phyloP scores from a whole-genome alignment of 106 monocot genomes.

The Dendrobium nobile region DNA sequence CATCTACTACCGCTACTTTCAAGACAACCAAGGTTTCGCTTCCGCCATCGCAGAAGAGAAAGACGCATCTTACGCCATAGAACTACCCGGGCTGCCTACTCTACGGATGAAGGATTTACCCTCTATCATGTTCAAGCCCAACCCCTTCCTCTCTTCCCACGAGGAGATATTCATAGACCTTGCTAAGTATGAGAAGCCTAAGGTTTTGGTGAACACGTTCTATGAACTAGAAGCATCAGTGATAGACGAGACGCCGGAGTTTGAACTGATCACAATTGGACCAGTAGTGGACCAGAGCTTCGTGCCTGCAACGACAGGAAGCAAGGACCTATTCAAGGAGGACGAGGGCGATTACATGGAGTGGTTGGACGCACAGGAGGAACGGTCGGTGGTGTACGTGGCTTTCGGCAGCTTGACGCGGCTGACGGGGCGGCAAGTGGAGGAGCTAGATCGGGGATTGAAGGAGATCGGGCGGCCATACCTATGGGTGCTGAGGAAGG shows the following conservation, averaged over 20 bases:
- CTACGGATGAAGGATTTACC: neutral
- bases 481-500: slow-evolving; percentile 48
- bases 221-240: neutral
- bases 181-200: neutral
- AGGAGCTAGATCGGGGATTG: slow-evolving; percentile 33
- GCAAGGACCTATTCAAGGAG: too few species aligned
- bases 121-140: neutral
- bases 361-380: slow-evolving; percentile 13
- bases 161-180: neutral
- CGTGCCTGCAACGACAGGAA: too few species aligned
- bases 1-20: slow-evolving; percentile 32
- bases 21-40: slow-evolving; percentile 5
- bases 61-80: neutral
- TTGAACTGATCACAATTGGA: neutral
- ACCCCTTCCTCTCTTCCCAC: neutral
- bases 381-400: slow-evolving; percentile 56
- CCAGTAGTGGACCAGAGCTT: neutral
- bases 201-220: slow-evolving; percentile 1
- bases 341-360: neutral
- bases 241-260: neutral
- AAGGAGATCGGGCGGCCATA: slow-evolving; percentile 23
- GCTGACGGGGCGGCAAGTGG: slow-evolving; percentile 26
- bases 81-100: slow-evolving; percentile 6
- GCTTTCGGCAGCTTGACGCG: slow-evolving; percentile 52
- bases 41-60: neutral